phyloP scores from a whole-genome alignment of 176 grass and related monocot species.

The Rhynchospora pubera region DNA sequence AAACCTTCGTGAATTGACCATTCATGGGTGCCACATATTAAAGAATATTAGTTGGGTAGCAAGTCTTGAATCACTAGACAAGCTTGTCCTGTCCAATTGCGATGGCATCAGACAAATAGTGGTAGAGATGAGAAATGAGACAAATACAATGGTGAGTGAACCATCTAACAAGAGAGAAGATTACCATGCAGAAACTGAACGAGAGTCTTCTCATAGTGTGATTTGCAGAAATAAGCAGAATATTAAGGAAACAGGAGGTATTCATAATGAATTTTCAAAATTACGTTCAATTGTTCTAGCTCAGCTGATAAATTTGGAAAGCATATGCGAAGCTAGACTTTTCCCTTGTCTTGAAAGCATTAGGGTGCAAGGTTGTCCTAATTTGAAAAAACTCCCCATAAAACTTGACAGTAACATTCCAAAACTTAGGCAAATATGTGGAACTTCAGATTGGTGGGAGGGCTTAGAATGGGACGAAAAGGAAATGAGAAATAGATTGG shows the following conservation, averaged over 20 bases:
- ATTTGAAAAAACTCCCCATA: constrained; percentile 40
- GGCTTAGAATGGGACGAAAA: constrained; percentile 37
- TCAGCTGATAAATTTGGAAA: constrained; percentile 30
- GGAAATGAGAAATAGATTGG: constrained; percentile 2
- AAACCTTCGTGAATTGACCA: constrained; percentile 45
- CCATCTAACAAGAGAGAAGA: constrained; percentile 6
- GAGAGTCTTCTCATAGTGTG: neutral
- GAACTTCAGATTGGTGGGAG: constrained; percentile 56
- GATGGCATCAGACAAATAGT: constrained; percentile 46
- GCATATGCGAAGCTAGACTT: constrained; percentile 39
- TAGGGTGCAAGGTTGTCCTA: constrained; percentile 49
- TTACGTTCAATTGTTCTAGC: constrained; percentile 46
- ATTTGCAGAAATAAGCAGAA: neutral
- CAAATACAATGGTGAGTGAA: neutral
- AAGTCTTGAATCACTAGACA: constrained; percentile 56
- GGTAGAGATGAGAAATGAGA: constrained; percentile 9
- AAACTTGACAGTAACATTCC: neutral
- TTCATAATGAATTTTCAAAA: constrained; percentile 25
- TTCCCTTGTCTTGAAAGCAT: constrained; percentile 60
- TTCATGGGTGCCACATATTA: constrained; percentile 46
- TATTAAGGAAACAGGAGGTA: neutral
- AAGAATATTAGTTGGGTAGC: constrained; percentile 46
- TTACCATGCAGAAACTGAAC: neutral
- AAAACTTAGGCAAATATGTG: constrained; percentile 64
- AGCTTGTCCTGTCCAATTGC: constrained; percentile 51